Percentiles rank a stretch among this genome's conserved stretches.
These are phyloP conservation scores for Cryptococcus sp. DNA, from an alignment of 1,284 basidiomycete genomes.

Conservation along the genomic window DNA sequence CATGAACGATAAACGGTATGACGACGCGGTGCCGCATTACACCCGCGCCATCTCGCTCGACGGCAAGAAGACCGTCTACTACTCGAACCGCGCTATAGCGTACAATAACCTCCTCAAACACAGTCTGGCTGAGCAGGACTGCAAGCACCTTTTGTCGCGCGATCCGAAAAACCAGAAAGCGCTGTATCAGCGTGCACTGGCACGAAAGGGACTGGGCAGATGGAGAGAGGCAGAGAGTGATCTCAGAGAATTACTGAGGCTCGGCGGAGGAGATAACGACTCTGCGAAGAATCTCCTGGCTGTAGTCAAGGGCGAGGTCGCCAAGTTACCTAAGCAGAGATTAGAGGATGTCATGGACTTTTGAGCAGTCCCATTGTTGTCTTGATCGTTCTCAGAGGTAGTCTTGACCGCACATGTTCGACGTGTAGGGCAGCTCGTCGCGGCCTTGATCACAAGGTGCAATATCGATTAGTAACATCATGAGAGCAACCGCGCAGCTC, in stretches of 20 bases:
- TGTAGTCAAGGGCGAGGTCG: constrained; percentile 30
- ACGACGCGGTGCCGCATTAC: constrained; percentile 47
- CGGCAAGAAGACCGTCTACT: constrained; percentile 54
- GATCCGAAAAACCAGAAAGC: constrained; percentile 53
- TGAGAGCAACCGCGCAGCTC: no score
- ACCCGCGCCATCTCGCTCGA: constrained; percentile 53
- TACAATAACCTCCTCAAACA: constrained; percentile 49
- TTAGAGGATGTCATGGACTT: constrained; percentile 4
- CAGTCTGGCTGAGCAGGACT: constrained; percentile 48
- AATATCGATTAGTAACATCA: no score
- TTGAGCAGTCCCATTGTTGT: not conserved
- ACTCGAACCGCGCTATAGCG: constrained; percentile 53
- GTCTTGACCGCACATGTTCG: no score
- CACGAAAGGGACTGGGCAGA: constrained; percentile 43
- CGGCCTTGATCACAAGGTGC: no score
- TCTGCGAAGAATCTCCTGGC: constrained; percentile 43
- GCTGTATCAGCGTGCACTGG: constrained; percentile 50
- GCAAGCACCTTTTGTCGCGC: constrained; percentile 43
- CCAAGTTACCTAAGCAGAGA: constrained; percentile 2
- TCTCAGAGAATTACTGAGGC: constrained; percentile 40
- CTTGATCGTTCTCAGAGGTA: not conserved
- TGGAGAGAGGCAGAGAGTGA: constrained; percentile 51
- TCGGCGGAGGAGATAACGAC: constrained; percentile 37
- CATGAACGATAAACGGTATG: constrained; percentile 40
- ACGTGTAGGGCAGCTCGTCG: no score